Evolutionary conservation across 345 rosid genomes (phyloP).

Genomic region (Eutrema yunnanense): DNA sequence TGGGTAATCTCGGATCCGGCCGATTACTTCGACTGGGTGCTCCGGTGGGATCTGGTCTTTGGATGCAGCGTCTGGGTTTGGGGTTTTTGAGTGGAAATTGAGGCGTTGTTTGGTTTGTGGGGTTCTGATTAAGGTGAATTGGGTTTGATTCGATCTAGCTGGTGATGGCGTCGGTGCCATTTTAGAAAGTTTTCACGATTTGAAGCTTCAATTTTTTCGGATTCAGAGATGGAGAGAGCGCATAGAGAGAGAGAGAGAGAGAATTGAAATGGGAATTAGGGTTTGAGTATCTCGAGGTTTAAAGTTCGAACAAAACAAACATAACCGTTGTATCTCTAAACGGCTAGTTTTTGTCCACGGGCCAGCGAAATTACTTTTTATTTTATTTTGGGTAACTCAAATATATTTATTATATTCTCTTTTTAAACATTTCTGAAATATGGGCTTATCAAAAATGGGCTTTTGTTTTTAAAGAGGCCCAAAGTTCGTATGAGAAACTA

Average conservation of each 20-base stretch:
- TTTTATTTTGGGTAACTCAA: background rate
- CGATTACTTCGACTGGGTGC: slow-evolving; percentile 88
- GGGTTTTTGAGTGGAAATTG: slow-evolving; percentile 46
- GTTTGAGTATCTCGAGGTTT: slow-evolving; percentile 9
- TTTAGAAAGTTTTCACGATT: background rate
- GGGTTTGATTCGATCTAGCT: slow-evolving; percentile 39
- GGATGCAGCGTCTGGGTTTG: slow-evolving; percentile 36
- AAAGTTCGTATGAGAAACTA: background rate
- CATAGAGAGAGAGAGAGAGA: background rate
- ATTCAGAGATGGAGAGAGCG: background rate
- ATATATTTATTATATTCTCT: background rate
- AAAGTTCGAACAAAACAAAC: slow-evolving; percentile 16
- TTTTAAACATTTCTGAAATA: background rate
- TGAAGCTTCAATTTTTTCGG: background rate
- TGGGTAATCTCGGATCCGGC: slow-evolving; percentile 65
- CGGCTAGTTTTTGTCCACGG: slow-evolving; percentile 28
- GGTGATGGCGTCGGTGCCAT: slow-evolving; percentile 89
- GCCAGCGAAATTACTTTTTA: background rate
- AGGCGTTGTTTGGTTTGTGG: slow-evolving; percentile 76
- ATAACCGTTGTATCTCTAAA: slow-evolving; percentile 29
- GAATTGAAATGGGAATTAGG: slow-evolving; percentile 3
- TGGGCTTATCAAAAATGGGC: slow-evolving; percentile 7
- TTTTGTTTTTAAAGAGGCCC: background rate
- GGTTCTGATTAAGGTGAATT: slow-evolving; percentile 40
- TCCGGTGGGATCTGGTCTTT: slow-evolving; percentile 52